These are phyloP conservation scores for Closterium sp. DNA, from an alignment of 139 green algal species.

Conservation along the genomic window DNA sequence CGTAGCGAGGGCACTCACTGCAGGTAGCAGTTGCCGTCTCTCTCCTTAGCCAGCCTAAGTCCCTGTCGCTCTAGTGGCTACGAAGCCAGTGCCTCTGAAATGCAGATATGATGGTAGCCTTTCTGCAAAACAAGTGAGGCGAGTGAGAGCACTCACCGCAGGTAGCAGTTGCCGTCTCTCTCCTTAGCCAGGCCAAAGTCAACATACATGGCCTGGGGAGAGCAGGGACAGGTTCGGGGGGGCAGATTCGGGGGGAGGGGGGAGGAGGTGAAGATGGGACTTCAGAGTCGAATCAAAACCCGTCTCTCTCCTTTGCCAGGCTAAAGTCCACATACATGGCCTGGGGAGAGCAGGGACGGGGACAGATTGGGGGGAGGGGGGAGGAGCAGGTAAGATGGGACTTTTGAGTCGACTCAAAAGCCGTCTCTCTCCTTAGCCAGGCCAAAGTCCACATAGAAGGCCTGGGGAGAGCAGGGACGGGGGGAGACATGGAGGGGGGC, in stretches of 20 bases:
- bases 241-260: no score
- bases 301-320: constrained; percentile 61
- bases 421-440: constrained; percentile 61
- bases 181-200: constrained; percentile 93
- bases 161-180: constrained; percentile 82
- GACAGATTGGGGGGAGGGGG: background rate
- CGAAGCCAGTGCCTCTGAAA: no score
- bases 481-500: background rate
- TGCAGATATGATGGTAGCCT: no score
- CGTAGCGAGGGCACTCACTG: constrained; percentile 51
- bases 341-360: constrained; percentile 3
- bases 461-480: constrained; percentile 38
- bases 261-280: no score
- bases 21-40: constrained; percentile 85
- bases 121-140: no score
- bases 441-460: constrained; percentile 98
- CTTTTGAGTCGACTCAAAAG: no score
- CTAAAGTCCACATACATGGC: constrained; percentile 99
- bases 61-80: no score
- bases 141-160: constrained; percentile 68
- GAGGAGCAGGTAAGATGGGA: no score
- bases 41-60: constrained; percentile 44
- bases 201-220: constrained; percentile 90
- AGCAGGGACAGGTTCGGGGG: background rate
- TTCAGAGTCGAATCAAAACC: no score